Evolutionary conservation across 345 rosid genomes (phyloP).

Genomic region (Camelina laxa): DNA sequence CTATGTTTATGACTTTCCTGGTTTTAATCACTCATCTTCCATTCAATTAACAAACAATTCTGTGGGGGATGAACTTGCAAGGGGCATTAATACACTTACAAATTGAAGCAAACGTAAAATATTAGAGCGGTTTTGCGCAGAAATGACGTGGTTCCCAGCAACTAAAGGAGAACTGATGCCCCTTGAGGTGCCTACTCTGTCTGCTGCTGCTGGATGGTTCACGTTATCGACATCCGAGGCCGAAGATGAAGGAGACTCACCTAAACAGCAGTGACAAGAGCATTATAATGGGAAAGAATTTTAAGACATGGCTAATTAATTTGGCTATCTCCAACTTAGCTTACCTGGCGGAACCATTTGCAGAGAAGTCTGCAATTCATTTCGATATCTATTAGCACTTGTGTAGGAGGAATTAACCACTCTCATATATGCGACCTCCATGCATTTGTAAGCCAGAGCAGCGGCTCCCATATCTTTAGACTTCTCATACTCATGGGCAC

Average conservation of each 20-base stretch:
- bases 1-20: slow-evolving; percentile 17
- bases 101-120: slow-evolving; percentile 68
- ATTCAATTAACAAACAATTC: slow-evolving; percentile 13
- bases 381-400: slow-evolving; percentile 72
- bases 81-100: slow-evolving; percentile 61
- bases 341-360: slow-evolving; percentile 90
- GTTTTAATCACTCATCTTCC: background rate
- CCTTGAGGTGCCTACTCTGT: slow-evolving; percentile 66
- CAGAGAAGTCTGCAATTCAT: slow-evolving; percentile 71
- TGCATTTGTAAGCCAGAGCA: slow-evolving; percentile 96
- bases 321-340: slow-evolving; percentile 12
- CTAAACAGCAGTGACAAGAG: slow-evolving; percentile 47
- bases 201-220: slow-evolving; percentile 71
- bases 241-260: slow-evolving; percentile 98
- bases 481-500: slow-evolving; percentile 96
- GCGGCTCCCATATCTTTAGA: slow-evolving; percentile 89
- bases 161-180: slow-evolving; percentile 79
- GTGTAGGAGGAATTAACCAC: slow-evolving; percentile 74
- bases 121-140: slow-evolving; percentile 68
- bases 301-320: slow-evolving; percentile 14
- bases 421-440: slow-evolving; percentile 94
- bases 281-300: slow-evolving; percentile 19
- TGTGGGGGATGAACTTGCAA: slow-evolving; percentile 29
- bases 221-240: slow-evolving; percentile 95
- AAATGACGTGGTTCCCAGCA: slow-evolving; percentile 65